Evolutionary conservation across 2,329 filamentous ascomycete species (phyloP).

Genomic region (Penicillium sp.): DNA sequence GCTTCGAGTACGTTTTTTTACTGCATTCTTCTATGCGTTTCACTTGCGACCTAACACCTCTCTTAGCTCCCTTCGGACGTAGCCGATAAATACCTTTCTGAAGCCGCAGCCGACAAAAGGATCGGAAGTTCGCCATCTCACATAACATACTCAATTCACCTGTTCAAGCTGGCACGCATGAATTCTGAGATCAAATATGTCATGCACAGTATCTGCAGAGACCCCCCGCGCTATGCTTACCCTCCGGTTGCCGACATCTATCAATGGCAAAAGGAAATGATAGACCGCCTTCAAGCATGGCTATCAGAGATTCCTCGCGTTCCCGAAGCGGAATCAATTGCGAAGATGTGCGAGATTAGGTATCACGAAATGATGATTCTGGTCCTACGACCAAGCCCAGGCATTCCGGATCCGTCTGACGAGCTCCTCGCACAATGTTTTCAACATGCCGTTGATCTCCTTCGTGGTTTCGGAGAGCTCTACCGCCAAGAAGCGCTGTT

Average conservation of each 20-base stretch:
- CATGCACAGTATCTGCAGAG: slow-evolving; percentile 52
- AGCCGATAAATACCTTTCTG: slow-evolving; percentile 17
- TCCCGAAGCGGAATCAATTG: slow-evolving; percentile 7
- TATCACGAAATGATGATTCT: slow-evolving; percentile 53
- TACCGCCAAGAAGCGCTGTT: slow-evolving; percentile 48
- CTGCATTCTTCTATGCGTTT: neutral
- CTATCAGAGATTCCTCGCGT: slow-evolving; percentile 35
- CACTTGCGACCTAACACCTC: neutral
- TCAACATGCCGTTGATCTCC: slow-evolving; percentile 42
- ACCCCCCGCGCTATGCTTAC: slow-evolving; percentile 50
- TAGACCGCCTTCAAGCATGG: slow-evolving; percentile 45
- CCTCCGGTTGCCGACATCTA: slow-evolving; percentile 47
- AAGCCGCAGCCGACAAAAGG: neutral
- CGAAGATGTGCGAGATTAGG: slow-evolving; percentile 43
- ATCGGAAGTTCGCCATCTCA: slow-evolving; percentile 18
- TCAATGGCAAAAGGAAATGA: slow-evolving; percentile 49
- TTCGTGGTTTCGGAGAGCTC: slow-evolving; percentile 44
- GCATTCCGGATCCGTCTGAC: slow-evolving; percentile 49
- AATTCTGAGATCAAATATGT: slow-evolving; percentile 61
- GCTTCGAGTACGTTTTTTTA: slow-evolving; percentile 40
- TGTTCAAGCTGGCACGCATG: slow-evolving; percentile 45
- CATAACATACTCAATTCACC: slow-evolving; percentile 48
- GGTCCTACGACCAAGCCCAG: slow-evolving; percentile 52
- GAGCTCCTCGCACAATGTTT: slow-evolving; percentile 45
- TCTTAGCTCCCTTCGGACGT: slow-evolving; percentile 20